These are phyloP conservation scores for Lasiosphaeriaceae sp. DNA, from an alignment of 495 filamentous ascomycete species.

Conservation along the genomic window DNA sequence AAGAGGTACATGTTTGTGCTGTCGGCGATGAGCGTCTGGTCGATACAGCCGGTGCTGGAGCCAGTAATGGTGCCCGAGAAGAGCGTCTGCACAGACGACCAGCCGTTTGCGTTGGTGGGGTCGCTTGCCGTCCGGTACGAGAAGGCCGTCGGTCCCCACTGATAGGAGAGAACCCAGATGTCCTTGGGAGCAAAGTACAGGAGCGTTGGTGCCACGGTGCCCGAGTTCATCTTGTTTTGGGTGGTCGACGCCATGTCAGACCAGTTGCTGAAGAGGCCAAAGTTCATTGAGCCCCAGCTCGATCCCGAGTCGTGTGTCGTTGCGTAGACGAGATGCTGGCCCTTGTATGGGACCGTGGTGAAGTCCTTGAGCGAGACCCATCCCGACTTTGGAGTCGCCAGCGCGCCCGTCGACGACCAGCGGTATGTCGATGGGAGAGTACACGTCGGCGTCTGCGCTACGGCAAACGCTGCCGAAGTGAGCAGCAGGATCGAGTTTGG, in stretches of 20 bases:
- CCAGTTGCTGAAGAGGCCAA: conserved; percentile 55
- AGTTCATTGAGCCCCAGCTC: conserved; percentile 55
- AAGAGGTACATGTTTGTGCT: conserved; percentile 58
- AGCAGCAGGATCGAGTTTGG: conserved; percentile 13
- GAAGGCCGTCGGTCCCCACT: conserved; percentile 58
- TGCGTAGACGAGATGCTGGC: conserved; percentile 54
- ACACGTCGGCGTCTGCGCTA: conserved; percentile 32
- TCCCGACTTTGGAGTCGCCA: conserved; percentile 49
- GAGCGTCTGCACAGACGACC: conserved; percentile 43
- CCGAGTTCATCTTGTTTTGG: conserved; percentile 48
- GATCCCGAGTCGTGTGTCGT: conserved; percentile 33
- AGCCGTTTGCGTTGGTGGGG: conserved; percentile 53
- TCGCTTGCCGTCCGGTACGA: conserved; percentile 56
- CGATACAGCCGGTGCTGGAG: conserved; percentile 50
- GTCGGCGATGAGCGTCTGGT: conserved; percentile 61
- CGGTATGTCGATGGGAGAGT: conserved; percentile 51
- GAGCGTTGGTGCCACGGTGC: conserved; percentile 55
- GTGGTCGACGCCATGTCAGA: conserved; percentile 48
- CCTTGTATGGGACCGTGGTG: conserved; percentile 49
- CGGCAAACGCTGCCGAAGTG: conserved; percentile 11
- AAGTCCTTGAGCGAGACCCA: conserved; percentile 60
- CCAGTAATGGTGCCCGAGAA: conserved; percentile 52
- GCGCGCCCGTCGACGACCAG: conserved; percentile 49
- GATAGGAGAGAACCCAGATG: conserved; percentile 59
- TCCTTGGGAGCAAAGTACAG: conserved; percentile 60